phyloP scores from a whole-genome alignment of 2,329 filamentous ascomycete species.

The Fusarium duplospermum region DNA sequence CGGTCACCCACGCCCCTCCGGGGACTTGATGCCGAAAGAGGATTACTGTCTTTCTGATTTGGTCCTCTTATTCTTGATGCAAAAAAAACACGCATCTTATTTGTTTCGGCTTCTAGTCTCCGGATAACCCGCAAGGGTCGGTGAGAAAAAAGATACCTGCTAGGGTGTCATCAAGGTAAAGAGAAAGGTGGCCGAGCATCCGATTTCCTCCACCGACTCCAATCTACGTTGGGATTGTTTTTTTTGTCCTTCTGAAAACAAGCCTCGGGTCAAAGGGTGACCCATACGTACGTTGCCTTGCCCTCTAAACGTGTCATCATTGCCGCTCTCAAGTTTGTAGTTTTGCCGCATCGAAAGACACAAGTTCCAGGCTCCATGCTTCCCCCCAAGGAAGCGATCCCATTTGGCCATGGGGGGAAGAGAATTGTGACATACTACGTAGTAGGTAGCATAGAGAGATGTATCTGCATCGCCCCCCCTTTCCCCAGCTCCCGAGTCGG shows the following conservation, averaged over 20 bases:
- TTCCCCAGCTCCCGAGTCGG: conserved; percentile 20
- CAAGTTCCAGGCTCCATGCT: conserved; percentile 11
- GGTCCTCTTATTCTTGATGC: no score
- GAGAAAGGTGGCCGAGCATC: background rate
- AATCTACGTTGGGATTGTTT: background rate
- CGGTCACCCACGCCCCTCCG: conserved; percentile 16
- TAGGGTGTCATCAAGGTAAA: background rate
- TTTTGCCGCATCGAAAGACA: conserved; percentile 15
- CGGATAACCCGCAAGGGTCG: conserved; percentile 3
- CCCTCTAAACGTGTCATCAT: background rate
- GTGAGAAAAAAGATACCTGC: background rate
- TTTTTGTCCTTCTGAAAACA: background rate
- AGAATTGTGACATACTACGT: background rate
- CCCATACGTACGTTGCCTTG: background rate
- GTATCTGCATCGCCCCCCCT: background rate
- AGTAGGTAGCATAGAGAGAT: conserved; percentile 24
- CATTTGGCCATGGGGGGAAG: conserved; percentile 15
- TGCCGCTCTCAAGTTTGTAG: background rate
- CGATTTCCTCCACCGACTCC: background rate
- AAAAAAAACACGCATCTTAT: no score
- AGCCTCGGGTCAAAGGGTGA: background rate
- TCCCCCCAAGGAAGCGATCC: conserved; percentile 11
- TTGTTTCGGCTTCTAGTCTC: conserved; percentile 31
- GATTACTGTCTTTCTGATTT: background rate
- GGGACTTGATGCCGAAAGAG: conserved; percentile 24